Evolutionary conservation across 306 rosid genomes (phyloP).

Genomic region (Cicer pinnatifidum): DNA sequence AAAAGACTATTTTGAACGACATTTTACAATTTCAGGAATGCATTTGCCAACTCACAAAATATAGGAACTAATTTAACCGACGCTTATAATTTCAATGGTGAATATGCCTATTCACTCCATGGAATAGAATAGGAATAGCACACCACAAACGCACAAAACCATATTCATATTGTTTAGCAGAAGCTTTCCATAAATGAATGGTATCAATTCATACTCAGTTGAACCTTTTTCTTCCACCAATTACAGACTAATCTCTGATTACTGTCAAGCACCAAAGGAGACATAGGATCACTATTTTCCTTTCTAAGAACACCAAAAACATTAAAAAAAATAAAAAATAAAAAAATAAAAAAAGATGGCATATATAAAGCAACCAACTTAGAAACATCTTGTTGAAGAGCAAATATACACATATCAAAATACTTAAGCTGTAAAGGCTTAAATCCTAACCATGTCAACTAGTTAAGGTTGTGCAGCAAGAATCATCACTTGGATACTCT

Average conservation of each 20-base stretch:
- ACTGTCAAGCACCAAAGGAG: background rate
- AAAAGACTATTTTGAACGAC: too few relatives aligned
- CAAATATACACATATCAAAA: background rate
- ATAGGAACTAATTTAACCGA: too few relatives aligned
- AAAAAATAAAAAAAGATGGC: background rate
- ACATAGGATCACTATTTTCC: background rate
- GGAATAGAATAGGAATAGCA: slow-evolving; percentile 24
- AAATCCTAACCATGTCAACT: slow-evolving; percentile 6
- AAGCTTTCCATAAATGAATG: slow-evolving; percentile 39
- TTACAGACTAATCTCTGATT: too few relatives aligned
- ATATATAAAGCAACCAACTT: slow-evolving; percentile 30
- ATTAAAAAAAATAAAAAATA: too few relatives aligned
- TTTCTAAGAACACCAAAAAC: slow-evolving; percentile 5
- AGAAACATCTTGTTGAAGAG: slow-evolving; percentile 31
- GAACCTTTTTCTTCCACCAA: background rate
- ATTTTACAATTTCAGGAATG: too few relatives aligned
- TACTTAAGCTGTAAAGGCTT: slow-evolving; percentile 6
- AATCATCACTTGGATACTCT: slow-evolving; percentile 21
- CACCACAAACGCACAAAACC: slow-evolving; percentile 18
- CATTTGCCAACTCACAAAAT: too few relatives aligned
- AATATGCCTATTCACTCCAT: background rate
- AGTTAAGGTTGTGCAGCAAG: background rate
- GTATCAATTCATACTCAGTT: slow-evolving; percentile 31
- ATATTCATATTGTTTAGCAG: slow-evolving; percentile 16
- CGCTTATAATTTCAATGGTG: too few relatives aligned